A percentile compares a stretch with the other conserved stretches of the same genome.
These are phyloP conservation scores for Amanita thiersii DNA, from an alignment of 768 basidiomycete species.

Conservation along the genomic window DNA sequence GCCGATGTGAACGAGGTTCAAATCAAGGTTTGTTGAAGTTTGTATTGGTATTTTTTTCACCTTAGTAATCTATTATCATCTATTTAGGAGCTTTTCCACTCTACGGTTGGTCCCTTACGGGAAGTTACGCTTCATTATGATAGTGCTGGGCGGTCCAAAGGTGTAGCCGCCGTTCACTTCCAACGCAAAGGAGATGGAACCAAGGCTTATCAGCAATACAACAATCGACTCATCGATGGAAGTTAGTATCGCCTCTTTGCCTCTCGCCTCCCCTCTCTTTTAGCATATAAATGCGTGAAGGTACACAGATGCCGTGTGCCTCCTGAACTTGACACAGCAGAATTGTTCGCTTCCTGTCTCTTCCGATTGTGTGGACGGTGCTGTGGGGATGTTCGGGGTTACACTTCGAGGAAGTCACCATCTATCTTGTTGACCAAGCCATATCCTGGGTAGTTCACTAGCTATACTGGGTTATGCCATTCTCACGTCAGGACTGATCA, in stretches of 20 bases:
- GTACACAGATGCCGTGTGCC: conserved; percentile 14
- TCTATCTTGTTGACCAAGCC: background rate
- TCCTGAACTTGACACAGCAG: conserved; percentile 20
- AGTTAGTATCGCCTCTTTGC: conserved; percentile 85
- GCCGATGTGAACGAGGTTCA: conserved; percentile 88
- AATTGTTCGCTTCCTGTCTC: conserved; percentile 38
- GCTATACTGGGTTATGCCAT: background rate
- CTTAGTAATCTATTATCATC: background rate
- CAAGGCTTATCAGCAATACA: conserved; percentile 90
- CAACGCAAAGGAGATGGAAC: conserved; percentile 79
- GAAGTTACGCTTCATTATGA: conserved; percentile 86
- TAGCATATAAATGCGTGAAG: conserved; percentile 17
- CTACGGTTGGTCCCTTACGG: conserved; percentile 81
- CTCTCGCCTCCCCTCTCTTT: conserved; percentile 32
- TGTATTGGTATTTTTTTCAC: background rate
- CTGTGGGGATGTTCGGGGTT: background rate
- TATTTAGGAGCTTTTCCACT: conserved; percentile 80
- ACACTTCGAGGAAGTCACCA: background rate
- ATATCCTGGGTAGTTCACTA: background rate
- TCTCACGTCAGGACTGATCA: conserved; percentile 29
- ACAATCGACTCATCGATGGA: conserved; percentile 99
- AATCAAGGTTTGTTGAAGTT: conserved; percentile 77
- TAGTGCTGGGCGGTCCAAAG: conserved; percentile 80
- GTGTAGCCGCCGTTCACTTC: conserved; percentile 84
- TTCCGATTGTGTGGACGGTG: conserved; percentile 16